Conservation (phyloP, 139 green algal genomes). For the Coccomyxa sp. region DNA sequence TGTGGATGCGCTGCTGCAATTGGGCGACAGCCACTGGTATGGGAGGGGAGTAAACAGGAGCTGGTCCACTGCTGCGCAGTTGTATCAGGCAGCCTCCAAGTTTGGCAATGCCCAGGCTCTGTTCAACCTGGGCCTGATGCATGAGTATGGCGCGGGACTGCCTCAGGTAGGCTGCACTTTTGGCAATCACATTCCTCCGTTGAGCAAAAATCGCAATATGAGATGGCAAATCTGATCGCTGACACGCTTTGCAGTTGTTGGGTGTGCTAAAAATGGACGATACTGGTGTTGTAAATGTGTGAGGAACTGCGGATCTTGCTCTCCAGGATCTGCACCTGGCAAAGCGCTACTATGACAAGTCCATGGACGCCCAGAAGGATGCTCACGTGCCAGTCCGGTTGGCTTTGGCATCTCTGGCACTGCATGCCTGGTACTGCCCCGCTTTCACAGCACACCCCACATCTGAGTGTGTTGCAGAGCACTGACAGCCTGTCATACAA, state of each 20-base stretch:
- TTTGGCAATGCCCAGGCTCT: conserved; percentile 67
- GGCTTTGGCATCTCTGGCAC: conserved; percentile 45
- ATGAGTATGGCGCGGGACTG: conserved; percentile 85
- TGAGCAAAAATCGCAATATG: no score
- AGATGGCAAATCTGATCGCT: no score
- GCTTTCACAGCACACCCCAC: conserved; percentile 8
- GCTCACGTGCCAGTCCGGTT: conserved; percentile 43
- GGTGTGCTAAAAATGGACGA: no score
- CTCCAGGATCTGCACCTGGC: conserved; percentile 57
- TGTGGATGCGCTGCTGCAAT: conserved; percentile 14
- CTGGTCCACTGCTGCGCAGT: conserved; percentile 28
- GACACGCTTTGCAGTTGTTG: no score
- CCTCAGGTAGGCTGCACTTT: conserved; percentile 25
- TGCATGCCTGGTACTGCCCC: conserved; percentile 32
- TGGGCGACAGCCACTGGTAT: conserved; percentile 74
- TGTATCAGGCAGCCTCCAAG: conserved; percentile 38
- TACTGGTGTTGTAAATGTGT: no score
- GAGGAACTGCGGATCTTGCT: not conserved
- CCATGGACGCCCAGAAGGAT: conserved; percentile 21
- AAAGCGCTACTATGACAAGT: conserved; percentile 69
- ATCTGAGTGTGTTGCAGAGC: conserved; percentile 2
- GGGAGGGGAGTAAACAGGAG: conserved; percentile 53
- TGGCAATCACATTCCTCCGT: no score
- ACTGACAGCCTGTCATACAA: conserved; percentile 8
- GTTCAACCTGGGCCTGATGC: conserved; percentile 94